phyloP scores from a whole-genome alignment of 2,329 filamentous ascomycete species.

The Didymella sp. region DNA sequence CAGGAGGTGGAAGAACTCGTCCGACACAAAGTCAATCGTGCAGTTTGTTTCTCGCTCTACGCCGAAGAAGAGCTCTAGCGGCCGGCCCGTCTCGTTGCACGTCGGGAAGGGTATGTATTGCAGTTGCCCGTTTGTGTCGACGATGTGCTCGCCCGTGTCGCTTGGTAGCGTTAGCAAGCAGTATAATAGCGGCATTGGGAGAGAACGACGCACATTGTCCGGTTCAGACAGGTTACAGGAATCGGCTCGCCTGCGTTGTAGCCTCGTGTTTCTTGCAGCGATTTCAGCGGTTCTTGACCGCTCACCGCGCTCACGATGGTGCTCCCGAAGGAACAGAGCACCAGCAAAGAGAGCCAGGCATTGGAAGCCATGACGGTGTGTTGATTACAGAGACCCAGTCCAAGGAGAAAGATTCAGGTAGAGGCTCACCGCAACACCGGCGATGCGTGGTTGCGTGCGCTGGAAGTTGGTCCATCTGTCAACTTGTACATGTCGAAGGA shows the following conservation, averaged over 20 bases:
- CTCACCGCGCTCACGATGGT: slow-evolving; percentile 50
- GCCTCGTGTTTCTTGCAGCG: slow-evolving; percentile 45
- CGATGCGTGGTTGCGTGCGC: slow-evolving; percentile 10
- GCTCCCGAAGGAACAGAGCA: slow-evolving; percentile 40
- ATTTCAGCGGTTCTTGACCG: slow-evolving; percentile 52
- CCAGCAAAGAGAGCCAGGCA: slow-evolving; percentile 35
- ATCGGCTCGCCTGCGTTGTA: slow-evolving; percentile 59
- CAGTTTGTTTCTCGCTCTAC: slow-evolving; percentile 81
- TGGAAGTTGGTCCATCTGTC: slow-evolving; percentile 8
- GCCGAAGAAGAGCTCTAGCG: slow-evolving; percentile 87
- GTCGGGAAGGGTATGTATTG: slow-evolving; percentile 90
- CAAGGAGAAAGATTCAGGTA: not conserved
- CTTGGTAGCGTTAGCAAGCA: slow-evolving; percentile 56
- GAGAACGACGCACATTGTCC: slow-evolving; percentile 55
- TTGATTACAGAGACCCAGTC: not conserved
- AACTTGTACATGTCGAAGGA: slow-evolving; percentile 11
- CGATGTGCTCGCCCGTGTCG: slow-evolving; percentile 88
- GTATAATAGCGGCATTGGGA: too few species aligned
- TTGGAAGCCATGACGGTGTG: not conserved
- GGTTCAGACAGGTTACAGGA: slow-evolving; percentile 60
- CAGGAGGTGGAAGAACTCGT: slow-evolving; percentile 84
- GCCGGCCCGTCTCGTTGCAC: slow-evolving; percentile 85
- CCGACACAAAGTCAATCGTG: slow-evolving; percentile 77
- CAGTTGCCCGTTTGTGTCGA: slow-evolving; percentile 79
- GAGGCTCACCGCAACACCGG: slow-evolving; percentile 1